A percentile compares a stretch with the other conserved stretches of the same genome.
These are phyloP conservation scores for Pyrus betulifolia DNA, from an alignment of 306 rosid species.

Conservation along the genomic window DNA sequence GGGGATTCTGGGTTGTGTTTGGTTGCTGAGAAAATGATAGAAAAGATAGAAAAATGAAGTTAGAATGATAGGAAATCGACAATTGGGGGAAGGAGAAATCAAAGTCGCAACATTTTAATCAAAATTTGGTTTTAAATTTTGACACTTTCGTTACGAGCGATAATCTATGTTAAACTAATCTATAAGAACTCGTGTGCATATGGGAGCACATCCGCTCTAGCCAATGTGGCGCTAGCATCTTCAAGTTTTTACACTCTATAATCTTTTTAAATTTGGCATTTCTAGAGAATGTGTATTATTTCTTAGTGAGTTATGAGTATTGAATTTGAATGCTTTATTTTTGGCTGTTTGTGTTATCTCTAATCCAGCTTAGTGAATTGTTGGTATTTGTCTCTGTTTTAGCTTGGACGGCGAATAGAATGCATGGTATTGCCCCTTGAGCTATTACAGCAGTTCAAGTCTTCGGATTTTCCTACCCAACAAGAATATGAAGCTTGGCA, in stretches of 20 bases:
- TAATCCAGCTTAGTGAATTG: conserved; percentile 17
- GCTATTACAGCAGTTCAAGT: conserved; percentile 69
- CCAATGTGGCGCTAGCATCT: background rate
- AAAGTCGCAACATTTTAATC: background rate
- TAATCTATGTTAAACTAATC: background rate
- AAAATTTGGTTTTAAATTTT: background rate
- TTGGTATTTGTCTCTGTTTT: conserved; percentile 28
- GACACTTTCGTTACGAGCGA: background rate
- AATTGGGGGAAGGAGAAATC: background rate
- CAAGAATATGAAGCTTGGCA: conserved; percentile 78
- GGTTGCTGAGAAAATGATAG: background rate
- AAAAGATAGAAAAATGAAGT: background rate
- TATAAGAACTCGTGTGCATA: background rate
- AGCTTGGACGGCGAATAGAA: conserved; percentile 89
- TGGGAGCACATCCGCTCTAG: background rate
- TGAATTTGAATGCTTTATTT: background rate
- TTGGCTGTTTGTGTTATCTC: background rate
- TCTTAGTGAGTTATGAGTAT: background rate
- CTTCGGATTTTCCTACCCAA: conserved; percentile 60
- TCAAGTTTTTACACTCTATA: background rate
- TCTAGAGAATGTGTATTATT: background rate
- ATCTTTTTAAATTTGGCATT: background rate
- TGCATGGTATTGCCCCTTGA: conserved; percentile 84
- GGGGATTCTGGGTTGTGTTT: background rate
- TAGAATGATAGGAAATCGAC: background rate